Conservation (phyloP, 2,329 filamentous ascomycete species). For the Colletotrichum tofieldiae region DNA sequence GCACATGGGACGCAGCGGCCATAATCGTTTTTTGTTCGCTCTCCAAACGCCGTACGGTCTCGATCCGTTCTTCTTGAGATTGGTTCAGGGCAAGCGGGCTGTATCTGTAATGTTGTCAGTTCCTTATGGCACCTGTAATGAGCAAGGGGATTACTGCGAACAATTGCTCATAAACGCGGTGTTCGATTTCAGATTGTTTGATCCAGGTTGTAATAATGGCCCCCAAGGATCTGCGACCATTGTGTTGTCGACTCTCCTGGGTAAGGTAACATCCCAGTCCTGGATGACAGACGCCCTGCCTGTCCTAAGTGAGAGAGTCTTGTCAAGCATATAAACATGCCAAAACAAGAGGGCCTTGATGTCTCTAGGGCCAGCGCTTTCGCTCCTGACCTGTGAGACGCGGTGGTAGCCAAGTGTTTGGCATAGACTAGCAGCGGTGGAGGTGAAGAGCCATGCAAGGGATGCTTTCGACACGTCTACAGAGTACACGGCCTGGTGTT, state of each 20-base stretch:
- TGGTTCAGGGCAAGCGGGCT: constrained; percentile 62
- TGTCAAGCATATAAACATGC: constrained; percentile 70
- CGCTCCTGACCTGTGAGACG: constrained; percentile 52
- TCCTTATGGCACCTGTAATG: background rate
- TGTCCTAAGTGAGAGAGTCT: constrained; percentile 68
- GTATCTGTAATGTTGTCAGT: constrained; percentile 58
- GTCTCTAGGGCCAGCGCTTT: constrained; percentile 49
- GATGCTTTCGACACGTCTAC: constrained; percentile 75
- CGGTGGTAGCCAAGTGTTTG: constrained; percentile 76
- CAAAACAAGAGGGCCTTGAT: constrained; percentile 64
- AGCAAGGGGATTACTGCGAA: constrained; percentile 43
- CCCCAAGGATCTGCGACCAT: constrained; percentile 59
- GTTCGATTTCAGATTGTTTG: constrained; percentile 69
- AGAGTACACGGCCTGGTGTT: constrained; percentile 69
- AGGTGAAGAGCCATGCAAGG: constrained; percentile 75
- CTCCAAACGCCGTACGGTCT: constrained; percentile 57
- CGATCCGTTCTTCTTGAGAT: constrained; percentile 57
- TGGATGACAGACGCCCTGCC: constrained; percentile 70
- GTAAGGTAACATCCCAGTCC: constrained; percentile 72
- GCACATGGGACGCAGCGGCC: constrained; percentile 53
- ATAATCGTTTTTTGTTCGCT: constrained; percentile 56
- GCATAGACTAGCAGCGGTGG: constrained; percentile 72
- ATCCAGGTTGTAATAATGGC: constrained; percentile 69
- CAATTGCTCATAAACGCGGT: constrained; percentile 70
- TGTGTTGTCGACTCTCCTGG: constrained; percentile 52